Evolutionary conservation across 305 asterid genomes (phyloP).

Genomic region (Fraxinus angustifolia): DNA sequence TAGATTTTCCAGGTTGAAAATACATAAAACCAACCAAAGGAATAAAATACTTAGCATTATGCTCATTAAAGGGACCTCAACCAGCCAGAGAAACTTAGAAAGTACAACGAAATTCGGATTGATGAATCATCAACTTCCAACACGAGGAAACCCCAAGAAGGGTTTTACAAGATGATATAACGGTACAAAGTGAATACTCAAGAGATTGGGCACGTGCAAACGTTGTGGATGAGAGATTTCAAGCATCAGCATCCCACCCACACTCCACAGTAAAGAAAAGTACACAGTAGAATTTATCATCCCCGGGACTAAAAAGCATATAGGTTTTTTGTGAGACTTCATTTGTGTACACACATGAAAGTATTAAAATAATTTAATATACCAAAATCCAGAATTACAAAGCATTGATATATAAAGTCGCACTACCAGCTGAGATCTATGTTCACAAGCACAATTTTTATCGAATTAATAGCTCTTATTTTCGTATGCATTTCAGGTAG

Average conservation of each 20-base stretch:
- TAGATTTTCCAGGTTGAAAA: neutral
- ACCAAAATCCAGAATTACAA: neutral
- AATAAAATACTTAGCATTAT: neutral
- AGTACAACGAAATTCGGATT: neutral
- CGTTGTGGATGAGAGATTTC: neutral
- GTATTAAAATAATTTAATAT: neutral
- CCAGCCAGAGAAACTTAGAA: neutral
- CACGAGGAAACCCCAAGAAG: neutral
- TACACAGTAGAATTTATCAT: neutral
- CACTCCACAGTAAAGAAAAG: neutral
- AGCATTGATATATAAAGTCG: neutral
- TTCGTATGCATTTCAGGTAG: neutral
- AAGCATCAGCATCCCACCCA: neutral
- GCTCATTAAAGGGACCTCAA: neutral
- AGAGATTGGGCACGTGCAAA: neutral
- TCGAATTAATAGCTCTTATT: neutral
- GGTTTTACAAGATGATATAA: neutral
- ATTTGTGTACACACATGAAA: neutral
- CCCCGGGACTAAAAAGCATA: neutral
- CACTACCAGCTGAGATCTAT: neutral
- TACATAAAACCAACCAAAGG: neutral
- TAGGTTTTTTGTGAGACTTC: neutral
- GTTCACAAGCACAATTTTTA: neutral
- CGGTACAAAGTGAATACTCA: neutral
- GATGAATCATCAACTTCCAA: neutral